Evolutionary conservation across 352 stramenopile genomes (phyloP), one percentile per base, ranked within the genome.

Genomic region (Phytophthora citricola): DNA sequence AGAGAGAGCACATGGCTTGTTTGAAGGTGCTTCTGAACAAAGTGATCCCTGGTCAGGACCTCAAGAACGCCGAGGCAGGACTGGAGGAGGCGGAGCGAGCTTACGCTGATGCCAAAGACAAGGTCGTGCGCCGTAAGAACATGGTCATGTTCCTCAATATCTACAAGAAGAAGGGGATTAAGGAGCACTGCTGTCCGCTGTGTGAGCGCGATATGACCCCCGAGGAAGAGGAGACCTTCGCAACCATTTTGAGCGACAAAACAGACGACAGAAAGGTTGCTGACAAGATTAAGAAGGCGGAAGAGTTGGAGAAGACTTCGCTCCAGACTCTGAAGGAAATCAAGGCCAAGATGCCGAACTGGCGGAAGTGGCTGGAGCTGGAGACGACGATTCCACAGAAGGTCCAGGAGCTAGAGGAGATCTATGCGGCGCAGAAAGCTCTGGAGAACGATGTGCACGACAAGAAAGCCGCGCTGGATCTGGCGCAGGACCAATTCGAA

Each of bases 101-200:
- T 32, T 94, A 94, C 44, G 78, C 91, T 55, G 79, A 92, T 27
- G 85, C 87, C 0, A 95, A 95, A 58, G 85, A 93, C 64, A 95
- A 92, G 60, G 89, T 89, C 1, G 46, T 88, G 44, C 81, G 84
- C 24, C 89, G 73, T 48, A 95, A 89, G 61, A 94, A 92, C 50
- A 93, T 89, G 40, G 81, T 94, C 47, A 83, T 81, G 56, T 96
- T 96, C 29, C 67, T 96, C 24, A 85, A 77, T 8, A 86, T 92
- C n/a, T 94, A 91, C 68, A 92, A 89, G 69, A 81, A 90, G 39
- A 95, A 94, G 50, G 89, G 89, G 6, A 68, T 92, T 7, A 89
- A 85, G 26, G 89, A 96, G 0, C 79, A 91, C 26, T 92, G 82
- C 40, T 96, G 89, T 32, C 89, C 89, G 3, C 56, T 96, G 3